These are phyloP conservation scores for Croton laevigatus DNA, from an alignment of 441 rosid genomes.

Conservation along the genomic window DNA sequence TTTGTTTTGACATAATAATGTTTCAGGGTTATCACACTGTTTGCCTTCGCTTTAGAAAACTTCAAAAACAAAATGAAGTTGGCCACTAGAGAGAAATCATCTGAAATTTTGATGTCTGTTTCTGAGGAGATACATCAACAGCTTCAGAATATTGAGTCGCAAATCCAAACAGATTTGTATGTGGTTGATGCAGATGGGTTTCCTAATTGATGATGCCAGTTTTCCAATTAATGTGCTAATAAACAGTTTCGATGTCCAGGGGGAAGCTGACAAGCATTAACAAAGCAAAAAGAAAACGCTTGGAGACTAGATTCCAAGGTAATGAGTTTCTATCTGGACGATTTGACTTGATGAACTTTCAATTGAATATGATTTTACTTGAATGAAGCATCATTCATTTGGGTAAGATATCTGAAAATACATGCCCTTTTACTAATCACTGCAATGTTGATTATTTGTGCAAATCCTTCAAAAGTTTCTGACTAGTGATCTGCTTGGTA, in stretches of 20 bases:
- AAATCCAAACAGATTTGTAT: constrained; percentile 69
- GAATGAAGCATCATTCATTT: background rate
- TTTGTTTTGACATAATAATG: constrained; percentile 30
- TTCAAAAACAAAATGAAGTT: constrained; percentile 59
- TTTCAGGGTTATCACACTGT: constrained; percentile 62
- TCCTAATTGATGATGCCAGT: constrained; percentile 17
- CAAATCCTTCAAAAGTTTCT: background rate
- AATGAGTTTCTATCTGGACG: constrained; percentile 16
- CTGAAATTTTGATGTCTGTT: constrained; percentile 67
- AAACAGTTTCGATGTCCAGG: constrained; percentile 40
- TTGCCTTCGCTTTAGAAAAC: constrained; percentile 63
- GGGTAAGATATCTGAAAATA: background rate
- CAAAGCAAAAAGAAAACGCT: constrained; percentile 69
- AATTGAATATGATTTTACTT: constrained; percentile 3
- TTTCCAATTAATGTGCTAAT: constrained; percentile 1
- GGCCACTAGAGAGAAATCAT: constrained; percentile 62
- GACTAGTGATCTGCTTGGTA: background rate
- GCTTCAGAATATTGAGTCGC: constrained; percentile 61
- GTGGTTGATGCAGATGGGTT: constrained; percentile 32
- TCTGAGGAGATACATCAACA: constrained; percentile 57
- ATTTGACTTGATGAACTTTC: constrained; percentile 12
- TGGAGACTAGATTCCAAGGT: constrained; percentile 82
- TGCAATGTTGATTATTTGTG: background rate
- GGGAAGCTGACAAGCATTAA: constrained; percentile 50
- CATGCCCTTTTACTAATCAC: background rate